These are phyloP conservation scores for Lavandula angustifolia DNA, from an alignment of 257 asterid genomes.

Conservation along the genomic window DNA sequence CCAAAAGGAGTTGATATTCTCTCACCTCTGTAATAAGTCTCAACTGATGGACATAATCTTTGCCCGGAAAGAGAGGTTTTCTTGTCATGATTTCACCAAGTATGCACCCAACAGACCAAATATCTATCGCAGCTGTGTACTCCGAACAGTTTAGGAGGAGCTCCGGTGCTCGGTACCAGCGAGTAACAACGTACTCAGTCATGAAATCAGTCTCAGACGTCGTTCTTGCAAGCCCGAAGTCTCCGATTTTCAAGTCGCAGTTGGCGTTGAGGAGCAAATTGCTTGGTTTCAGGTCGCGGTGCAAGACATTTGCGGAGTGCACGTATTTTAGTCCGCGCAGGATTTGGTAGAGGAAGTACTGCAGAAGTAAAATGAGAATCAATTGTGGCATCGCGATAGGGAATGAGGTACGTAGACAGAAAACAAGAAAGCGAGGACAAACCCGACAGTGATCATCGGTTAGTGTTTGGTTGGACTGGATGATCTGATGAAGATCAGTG, in stretches of 20 bases:
- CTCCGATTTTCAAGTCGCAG: conserved; percentile 88
- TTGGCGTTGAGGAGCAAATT: conserved; percentile 82
- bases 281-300: conserved; percentile 97
- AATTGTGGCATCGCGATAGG: conserved; percentile 1
- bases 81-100: conserved; percentile 92
- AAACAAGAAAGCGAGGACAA: conserved; percentile 42
- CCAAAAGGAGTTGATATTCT: not conserved
- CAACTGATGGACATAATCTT: conserved; percentile 94
- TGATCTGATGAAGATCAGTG: conserved; percentile 97
- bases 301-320: conserved; percentile 91
- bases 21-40: conserved; percentile 91
- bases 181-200: conserved; percentile 99
- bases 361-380: conserved; percentile 39
- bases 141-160: conserved; percentile 94
- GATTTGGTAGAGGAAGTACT: conserved; percentile 94
- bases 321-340: conserved; percentile 91
- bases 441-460: conserved; percentile 99
- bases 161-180: conserved; percentile 98
- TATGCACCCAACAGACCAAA: conserved; percentile 99
- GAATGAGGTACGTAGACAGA: no score
- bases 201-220: conserved; percentile 97
- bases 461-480: conserved; percentile 76
- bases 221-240: conserved; percentile 97
- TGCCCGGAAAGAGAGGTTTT: conserved; percentile 94
- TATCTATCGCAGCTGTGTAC: conserved; percentile 95